phyloP scores from a whole-genome alignment of 805 yeast species.

The Schwanniomyces polymorphus region DNA sequence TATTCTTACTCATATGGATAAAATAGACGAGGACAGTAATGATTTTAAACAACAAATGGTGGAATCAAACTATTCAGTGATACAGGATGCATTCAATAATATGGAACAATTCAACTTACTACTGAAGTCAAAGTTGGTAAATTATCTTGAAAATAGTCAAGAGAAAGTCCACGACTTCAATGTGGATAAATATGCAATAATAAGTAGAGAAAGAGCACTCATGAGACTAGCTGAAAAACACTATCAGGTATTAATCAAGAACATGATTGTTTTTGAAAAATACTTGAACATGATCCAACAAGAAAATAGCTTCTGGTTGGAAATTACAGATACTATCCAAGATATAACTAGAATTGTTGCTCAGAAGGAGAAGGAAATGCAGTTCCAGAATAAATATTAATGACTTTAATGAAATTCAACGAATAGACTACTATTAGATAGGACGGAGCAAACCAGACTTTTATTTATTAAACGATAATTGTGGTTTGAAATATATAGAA shows the following conservation, averaged over 20 bases:
- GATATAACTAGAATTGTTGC: constrained; percentile 7
- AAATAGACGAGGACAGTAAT: not conserved
- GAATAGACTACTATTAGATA: not conserved
- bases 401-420: not conserved
- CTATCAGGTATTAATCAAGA: constrained; percentile 25
- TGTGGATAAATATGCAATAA: constrained; percentile 6
- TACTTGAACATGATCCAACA: constrained; percentile 17
- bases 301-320: constrained; percentile 29
- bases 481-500: not conserved
- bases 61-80: constrained; percentile 17
- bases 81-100: constrained; percentile 20
- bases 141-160: constrained; percentile 15
- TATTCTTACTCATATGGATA: not conserved
- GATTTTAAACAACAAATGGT: constrained; percentile 19
- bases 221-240: constrained; percentile 14
- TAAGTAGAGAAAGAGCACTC: constrained; percentile 9
- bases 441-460: not conserved
- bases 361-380: constrained; percentile 1
- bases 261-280: constrained; percentile 28
- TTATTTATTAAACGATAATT: not conserved
- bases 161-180: constrained; percentile 16
- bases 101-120: constrained; percentile 20
- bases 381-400: constrained; percentile 2
- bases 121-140: constrained; percentile 19
- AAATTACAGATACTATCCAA: constrained; percentile 14